These are phyloP conservation scores for Candida argentea DNA, from an alignment of 805 yeast species.

Conservation along the genomic window DNA sequence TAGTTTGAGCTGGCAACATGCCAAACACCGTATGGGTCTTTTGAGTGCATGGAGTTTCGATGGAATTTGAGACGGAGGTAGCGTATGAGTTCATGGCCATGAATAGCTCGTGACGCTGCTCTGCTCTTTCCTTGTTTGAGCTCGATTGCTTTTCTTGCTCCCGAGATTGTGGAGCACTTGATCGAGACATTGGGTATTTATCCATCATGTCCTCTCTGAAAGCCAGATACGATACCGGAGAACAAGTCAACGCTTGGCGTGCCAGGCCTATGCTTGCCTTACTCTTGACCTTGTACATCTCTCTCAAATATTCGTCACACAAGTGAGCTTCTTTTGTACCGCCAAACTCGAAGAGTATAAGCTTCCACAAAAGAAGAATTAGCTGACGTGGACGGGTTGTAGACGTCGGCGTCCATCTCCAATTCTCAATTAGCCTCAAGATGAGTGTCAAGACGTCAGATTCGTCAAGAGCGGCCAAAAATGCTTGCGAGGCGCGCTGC, in stretches of 20 bases:
- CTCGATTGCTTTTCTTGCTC: slow-evolving; percentile 12
- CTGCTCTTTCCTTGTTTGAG: slow-evolving; percentile 5
- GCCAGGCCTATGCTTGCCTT: slow-evolving; percentile 11
- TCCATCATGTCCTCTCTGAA: slow-evolving; percentile 66
- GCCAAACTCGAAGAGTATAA: slow-evolving; percentile 56
- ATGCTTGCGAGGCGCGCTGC: slow-evolving; percentile 1
- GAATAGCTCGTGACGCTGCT: slow-evolving; percentile 19
- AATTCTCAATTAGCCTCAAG: slow-evolving; percentile 44
- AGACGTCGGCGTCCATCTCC: slow-evolving; percentile 47
- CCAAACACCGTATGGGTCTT: slow-evolving; percentile 33
- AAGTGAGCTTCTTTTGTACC: slow-evolving; percentile 26
- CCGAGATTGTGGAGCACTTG: slow-evolving; percentile 27
- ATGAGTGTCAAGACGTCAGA: slow-evolving; percentile 34
- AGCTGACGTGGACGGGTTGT: slow-evolving; percentile 46
- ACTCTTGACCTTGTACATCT: slow-evolving; percentile 26
- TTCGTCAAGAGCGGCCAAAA: slow-evolving; percentile 14
- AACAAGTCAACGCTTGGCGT: slow-evolving; percentile 35
- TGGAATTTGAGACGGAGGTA: slow-evolving; percentile 47
- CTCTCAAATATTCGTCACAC: slow-evolving; percentile 38
- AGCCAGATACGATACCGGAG: slow-evolving; percentile 79
- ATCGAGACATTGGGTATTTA: slow-evolving; percentile 52
- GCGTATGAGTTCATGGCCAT: slow-evolving; percentile 34
- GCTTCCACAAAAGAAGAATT: slow-evolving; percentile 42
- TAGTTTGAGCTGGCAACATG: slow-evolving; percentile 40
- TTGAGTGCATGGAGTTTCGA: slow-evolving; percentile 48